phyloP scores from a whole-genome alignment of 345 rosid genomes.

The Mallotus nudiflorus region DNA sequence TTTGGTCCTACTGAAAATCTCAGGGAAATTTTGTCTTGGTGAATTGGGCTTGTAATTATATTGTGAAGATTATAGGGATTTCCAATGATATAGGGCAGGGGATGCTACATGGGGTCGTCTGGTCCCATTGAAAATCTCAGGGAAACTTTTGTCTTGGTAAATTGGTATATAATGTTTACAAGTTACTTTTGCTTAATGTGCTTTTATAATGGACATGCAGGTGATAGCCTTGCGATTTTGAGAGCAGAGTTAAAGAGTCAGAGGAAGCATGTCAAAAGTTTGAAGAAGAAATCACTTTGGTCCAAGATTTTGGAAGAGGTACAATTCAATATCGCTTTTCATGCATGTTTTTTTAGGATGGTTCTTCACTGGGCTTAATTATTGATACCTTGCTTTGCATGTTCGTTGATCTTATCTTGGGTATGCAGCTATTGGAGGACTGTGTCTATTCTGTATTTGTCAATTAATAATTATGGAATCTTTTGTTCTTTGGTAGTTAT shows the following conservation, averaged over 20 bases:
- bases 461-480: background rate
- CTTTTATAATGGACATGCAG: slow-evolving; percentile 37
- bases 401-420: background rate
- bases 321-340: slow-evolving; percentile 14
- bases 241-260: slow-evolving; percentile 92
- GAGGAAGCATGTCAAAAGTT: slow-evolving; percentile 79
- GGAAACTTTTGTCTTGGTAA: background rate
- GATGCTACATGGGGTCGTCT: background rate
- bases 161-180: background rate
- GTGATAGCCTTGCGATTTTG: slow-evolving; percentile 83
- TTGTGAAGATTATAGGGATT: background rate
- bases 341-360: background rate
- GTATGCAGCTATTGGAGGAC: background rate
- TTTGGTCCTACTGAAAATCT: background rate
- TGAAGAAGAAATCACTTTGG: slow-evolving; percentile 97
- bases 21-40: background rate
- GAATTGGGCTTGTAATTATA: background rate
- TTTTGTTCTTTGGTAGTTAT: background rate
- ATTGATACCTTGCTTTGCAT: background rate
- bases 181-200: background rate
- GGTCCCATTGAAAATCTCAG: background rate
- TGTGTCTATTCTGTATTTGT: background rate
- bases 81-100: background rate
- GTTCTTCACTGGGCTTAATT: background rate
- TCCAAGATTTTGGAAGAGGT: slow-evolving; percentile 97